These are phyloP conservation scores for Gyromitra esculenta DNA, from an alignment of 2,329 filamentous ascomycete species.

Conservation along the genomic window DNA sequence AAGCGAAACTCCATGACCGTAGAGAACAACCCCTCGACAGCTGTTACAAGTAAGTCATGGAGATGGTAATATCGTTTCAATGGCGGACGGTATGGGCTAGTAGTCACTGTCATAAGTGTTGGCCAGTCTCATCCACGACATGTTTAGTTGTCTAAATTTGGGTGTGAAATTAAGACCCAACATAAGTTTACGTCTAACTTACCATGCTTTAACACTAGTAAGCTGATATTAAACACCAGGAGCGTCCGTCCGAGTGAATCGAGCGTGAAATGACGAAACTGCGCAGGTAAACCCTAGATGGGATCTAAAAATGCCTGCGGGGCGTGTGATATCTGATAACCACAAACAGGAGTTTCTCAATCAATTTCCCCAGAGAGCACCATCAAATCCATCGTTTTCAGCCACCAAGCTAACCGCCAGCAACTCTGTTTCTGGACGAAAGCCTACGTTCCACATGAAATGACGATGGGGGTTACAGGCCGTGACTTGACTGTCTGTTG, in stretches of 20 bases:
- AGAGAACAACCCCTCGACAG: not conserved
- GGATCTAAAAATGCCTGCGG: not conserved
- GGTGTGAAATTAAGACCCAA: not conserved
- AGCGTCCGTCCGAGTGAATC: not conserved
- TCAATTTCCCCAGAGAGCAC: not conserved
- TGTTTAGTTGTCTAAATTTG: not conserved
- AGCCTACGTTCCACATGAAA: not conserved
- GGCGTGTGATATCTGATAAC: not conserved
- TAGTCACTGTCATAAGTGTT: not conserved
- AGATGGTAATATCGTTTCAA: not conserved
- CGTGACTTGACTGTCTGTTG: slow-evolving; percentile 18
- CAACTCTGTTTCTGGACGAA: not conserved
- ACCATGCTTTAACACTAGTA: no score
- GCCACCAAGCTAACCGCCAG: not conserved
- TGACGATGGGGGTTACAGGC: not conserved
- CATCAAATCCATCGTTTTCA: not conserved
- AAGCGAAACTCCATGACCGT: not conserved
- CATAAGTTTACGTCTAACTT: not conserved
- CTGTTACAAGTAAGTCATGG: not conserved
- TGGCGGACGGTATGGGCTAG: not conserved
- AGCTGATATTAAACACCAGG: no score
- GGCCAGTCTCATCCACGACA: not conserved
- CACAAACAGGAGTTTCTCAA: not conserved
- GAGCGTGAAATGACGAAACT: not conserved
- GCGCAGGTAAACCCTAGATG: not conserved